Base-by-base conservation (phyloP, 2,329 filamentous ascomycete species). In the Scolecobasidium constrictum region DNA sequence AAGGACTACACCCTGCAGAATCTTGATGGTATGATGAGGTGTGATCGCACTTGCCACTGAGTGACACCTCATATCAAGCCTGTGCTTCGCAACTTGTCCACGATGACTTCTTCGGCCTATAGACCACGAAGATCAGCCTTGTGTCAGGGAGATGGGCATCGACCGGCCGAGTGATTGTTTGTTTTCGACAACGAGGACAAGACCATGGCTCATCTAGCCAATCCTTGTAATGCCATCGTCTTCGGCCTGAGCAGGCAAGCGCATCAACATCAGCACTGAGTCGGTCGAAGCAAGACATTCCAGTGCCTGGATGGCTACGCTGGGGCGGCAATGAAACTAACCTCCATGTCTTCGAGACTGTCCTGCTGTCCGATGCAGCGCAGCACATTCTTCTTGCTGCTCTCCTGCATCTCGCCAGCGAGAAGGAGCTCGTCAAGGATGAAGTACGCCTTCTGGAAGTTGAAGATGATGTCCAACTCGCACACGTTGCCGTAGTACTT, bases 401-500 rank as follows among this genome's bases (percentile, higher is more conserved):
- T 96, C 68, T 98, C 92, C 65, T 98, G 92, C 68, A 98, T 79
- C 65, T 98, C 92, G 47, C 92, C 92, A 4, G 92, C 92, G 52
- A 98, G 73, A 51, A 98, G 72, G 48, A 98, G 75, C 68, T 98
- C 92, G 61, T 98, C 92, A 37, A 98, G 78, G 53, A 98, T 98
- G 66, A 96, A 98, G 66, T 98, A 98, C 47, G 92, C 92, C 66
- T 98, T 98, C 55, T 94, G 94, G 64, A 98, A 98, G 62, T 94
- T 96, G 77, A 98, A 98, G 64, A 98, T 98, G 66, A 96, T 95
- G 64, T 96, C 88, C 50, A 98, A 77, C 69, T 98, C 92, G 79
- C 92, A 98, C 47, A 98, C 92, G 64, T 98, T 98, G 64, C 92
- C 92, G 65, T 96, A 98, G 71, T 98, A 98, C 65, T 98, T 98